Evolutionary conservation across 176 grass and related monocot species (phyloP).

Genomic region (Miscanthus lutarioriparius): DNA sequence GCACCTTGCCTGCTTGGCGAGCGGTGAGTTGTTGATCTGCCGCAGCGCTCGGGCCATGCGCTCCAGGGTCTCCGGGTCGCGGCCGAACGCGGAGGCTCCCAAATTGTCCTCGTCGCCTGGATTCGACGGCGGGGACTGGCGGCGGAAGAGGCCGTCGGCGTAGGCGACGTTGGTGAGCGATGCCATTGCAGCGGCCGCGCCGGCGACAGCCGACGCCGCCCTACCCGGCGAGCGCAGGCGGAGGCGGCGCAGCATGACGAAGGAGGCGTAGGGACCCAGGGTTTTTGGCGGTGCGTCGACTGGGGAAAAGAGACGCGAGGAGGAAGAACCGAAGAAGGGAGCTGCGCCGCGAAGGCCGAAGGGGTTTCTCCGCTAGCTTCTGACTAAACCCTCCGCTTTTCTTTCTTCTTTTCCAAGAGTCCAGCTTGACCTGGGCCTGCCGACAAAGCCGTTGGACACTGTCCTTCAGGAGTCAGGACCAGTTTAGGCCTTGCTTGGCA

Average conservation of each 20-base stretch:
- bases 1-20: slow-evolving; percentile 75
- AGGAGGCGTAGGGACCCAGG: slow-evolving; percentile 20
- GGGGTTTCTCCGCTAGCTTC: background rate
- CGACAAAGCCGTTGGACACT: background rate
- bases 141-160: slow-evolving; percentile 65
- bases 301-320: background rate
- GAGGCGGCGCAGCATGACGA: slow-evolving; percentile 39
- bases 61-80: slow-evolving; percentile 71
- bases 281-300: slow-evolving; percentile 38
- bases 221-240: slow-evolving; percentile 34
- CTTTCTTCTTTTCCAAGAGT: slow-evolving; percentile 34
- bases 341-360: background rate
- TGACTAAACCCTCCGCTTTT: slow-evolving; percentile 21
- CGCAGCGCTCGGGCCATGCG: slow-evolving; percentile 60
- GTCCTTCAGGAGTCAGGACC: background rate
- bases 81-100: background rate
- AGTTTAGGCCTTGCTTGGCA: background rate
- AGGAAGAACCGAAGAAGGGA: background rate
- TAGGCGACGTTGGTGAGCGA: slow-evolving; percentile 55
- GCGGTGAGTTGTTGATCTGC: slow-evolving; percentile 71
- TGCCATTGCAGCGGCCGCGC: slow-evolving; percentile 24
- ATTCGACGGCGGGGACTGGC: slow-evolving; percentile 20
- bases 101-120: slow-evolving; percentile 1
- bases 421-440: background rate
- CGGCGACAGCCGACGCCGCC: slow-evolving; percentile 33